Evolutionary conservation across 495 filamentous ascomycete genomes (phyloP), one percentile per base, ranked within the genome.

Genomic region (Margaritispora aquatica): DNA sequence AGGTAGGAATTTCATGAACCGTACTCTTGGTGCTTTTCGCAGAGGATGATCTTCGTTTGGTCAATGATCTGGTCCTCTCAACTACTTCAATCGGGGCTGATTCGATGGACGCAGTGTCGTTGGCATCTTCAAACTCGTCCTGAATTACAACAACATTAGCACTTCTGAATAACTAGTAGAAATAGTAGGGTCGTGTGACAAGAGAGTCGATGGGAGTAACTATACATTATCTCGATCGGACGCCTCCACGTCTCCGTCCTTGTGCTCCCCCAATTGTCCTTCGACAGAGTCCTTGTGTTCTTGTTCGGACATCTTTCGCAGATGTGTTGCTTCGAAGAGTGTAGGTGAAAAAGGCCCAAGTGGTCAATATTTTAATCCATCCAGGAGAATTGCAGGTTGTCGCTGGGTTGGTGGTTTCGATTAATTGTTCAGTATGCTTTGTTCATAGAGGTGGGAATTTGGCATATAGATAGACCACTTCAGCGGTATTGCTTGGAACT

Each of bases 111-210:
- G 73, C 59, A 27, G 67, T 77, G 71, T 90, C 88, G 63, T 82
- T 74, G 58, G 87, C 87, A 74, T 93, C 88, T 68, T 90, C 87
- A 57, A 90, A 92, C 21, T 84, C 83, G 59, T 92, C 88, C 88
- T 90, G 71, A 49, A 63, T 27, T 17, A 44, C 24, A 13, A 15
- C 1, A 44, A 23, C 1, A 50, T 63, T 59, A 67, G 61, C 41
- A 47, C n/a, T 22, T 27, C 38, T 38, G 27, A 13, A 34, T n/a
- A n/a, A n/a, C n/a, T n/a, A n/a, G n/a, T n/a, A n/a, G n/a, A n/a
- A 10, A 46, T 29, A 44, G 46, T 19, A 50, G 23, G 23, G 48
- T 58, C 44, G 54, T 65, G 58, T 61, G 54, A 61, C 51, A 24
- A 20, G 19, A 9, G 24, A 38, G 52, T 31, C 13, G 9, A 21